Percentiles rank a stretch among this genome's conserved stretches.
Evolutionary conservation across 768 basidiomycete genomes (phyloP).

Genomic region (Boletus vermiculosoides): DNA sequence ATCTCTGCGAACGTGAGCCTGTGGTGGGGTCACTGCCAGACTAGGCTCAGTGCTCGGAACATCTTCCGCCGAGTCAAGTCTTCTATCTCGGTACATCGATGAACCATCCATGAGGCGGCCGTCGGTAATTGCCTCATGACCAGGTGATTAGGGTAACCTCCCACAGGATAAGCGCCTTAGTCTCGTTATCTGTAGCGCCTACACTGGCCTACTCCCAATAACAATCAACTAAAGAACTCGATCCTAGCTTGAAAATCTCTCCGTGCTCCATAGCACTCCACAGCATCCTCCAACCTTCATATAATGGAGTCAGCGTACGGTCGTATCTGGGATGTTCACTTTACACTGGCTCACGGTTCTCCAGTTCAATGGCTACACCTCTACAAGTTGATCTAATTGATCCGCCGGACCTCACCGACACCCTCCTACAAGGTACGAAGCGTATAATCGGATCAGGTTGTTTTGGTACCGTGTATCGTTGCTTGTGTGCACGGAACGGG

Average conservation of each 20-base stretch:
- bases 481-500: background rate
- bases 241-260: background rate
- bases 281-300: background rate
- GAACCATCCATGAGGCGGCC: too few species aligned
- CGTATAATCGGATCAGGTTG: background rate
- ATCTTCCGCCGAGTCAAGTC: too few species aligned
- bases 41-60: too few species aligned
- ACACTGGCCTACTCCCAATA: background rate
- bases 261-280: background rate
- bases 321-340: background rate
- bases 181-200: too few species aligned
- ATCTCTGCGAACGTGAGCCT: too few species aligned
- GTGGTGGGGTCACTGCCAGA: too few species aligned
- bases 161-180: background rate
- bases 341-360: background rate
- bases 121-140: background rate
- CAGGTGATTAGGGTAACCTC: background rate
- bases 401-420: conserved; percentile 1
- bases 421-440: background rate
- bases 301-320: background rate
- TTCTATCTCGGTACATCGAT: too few species aligned
- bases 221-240: background rate
- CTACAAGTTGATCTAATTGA: background rate
- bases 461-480: background rate
- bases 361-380: background rate